Evolutionary conservation across 2,329 filamentous ascomycete genomes (phyloP), one percentile per base, ranked within the genome.

Genomic region (Aspergillus ibericus): DNA sequence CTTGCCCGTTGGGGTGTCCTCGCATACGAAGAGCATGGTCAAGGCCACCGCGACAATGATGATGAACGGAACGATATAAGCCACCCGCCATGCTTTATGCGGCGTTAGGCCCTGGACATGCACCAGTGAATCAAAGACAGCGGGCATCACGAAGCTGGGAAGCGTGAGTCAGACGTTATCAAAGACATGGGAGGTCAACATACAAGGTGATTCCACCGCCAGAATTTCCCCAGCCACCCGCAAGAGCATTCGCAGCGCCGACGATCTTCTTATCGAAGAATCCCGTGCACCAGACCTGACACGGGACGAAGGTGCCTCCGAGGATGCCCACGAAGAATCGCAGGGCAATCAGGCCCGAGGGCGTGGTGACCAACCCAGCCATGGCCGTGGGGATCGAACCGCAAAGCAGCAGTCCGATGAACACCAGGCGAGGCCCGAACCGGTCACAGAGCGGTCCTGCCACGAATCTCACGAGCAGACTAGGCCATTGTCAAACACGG

Each of bases 231-330:
- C 90, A 88, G 13, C 93, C 93, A 42, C 88, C 93, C 1, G 92
- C 88, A 16, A 96, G 77, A 2, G 91, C 89, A 71, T 96, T 97
- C 61, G 92, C 91, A 5, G 91, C 93, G 49, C 93, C 93, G 16
- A 96, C 89, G 25, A 96, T 83, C 68, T 93, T 95, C 79, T 93
- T 95, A 78, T 97, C 92, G 73, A 92, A 96, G 81, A 96, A 96
- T 0, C 88, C 91, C 0, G 92, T 96, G 9, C 89, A 91, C 91
- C 92, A 96, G 6, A 96, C 93, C 72, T 96, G 92, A 73, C 92
- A 96, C 8, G 77, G 77, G 12, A 79, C 77, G 53, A 79, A 79
- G 13, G 72, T 77, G 12, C 74, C 77, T 25, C 77, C 77, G 0
- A 79, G 67, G 15, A 79, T 78, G 15, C 77, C 77, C 29, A 79